Conservation (phyloP, 768 basidiomycete genomes). For the Tylopilus vinaceipallidus region DNA sequence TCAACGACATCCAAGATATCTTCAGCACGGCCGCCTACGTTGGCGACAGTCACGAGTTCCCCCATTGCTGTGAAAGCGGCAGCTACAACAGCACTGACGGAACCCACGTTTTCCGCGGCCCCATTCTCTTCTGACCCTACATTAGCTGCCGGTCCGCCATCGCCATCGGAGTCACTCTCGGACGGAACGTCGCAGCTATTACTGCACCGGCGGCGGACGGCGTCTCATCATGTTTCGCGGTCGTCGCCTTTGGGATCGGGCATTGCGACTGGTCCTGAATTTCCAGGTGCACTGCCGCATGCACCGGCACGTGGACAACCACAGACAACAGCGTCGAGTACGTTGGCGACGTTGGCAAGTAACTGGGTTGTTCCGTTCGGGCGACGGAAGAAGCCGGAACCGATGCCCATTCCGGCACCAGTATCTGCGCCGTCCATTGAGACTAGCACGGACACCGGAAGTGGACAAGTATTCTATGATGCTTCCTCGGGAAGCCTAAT, state of each 20-base stretch:
- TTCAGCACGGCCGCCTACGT: conserved; percentile 55
- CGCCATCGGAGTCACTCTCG: conserved; percentile 58
- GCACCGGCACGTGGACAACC: conserved; percentile 1
- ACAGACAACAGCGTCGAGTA: conserved; percentile 44
- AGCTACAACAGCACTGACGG: conserved; percentile 67
- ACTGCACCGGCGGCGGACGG: conserved; percentile 51
- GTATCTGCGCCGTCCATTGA: conserved; percentile 5
- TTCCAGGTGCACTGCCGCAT: conserved; percentile 7
- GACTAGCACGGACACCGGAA: conserved; percentile 17
- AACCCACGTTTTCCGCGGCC: conserved; percentile 46
- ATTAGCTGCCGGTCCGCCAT: conserved; percentile 44
- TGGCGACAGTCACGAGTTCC: conserved; percentile 47
- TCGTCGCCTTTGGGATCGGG: conserved; percentile 43
- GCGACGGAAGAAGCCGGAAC: conserved; percentile 41
- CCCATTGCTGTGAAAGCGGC: conserved; percentile 52
- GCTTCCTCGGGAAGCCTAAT: conserved; percentile 11
- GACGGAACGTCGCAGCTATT: conserved; percentile 55
- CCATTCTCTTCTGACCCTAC: conserved; percentile 34
- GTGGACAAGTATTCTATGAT: conserved; percentile 23
- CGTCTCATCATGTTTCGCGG: conserved; percentile 57
- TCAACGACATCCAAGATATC: conserved; percentile 73
- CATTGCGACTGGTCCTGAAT: neutral
- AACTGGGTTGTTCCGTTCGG: conserved; percentile 69
- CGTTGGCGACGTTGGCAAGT: conserved; percentile 56
- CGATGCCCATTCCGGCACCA: conserved; percentile 2